Percentiles rank a stretch among this genome's conserved stretches.
These are phyloP conservation scores for Yamadazyma diospyri DNA, from an alignment of 1,139 yeast species.

Conservation along the genomic window DNA sequence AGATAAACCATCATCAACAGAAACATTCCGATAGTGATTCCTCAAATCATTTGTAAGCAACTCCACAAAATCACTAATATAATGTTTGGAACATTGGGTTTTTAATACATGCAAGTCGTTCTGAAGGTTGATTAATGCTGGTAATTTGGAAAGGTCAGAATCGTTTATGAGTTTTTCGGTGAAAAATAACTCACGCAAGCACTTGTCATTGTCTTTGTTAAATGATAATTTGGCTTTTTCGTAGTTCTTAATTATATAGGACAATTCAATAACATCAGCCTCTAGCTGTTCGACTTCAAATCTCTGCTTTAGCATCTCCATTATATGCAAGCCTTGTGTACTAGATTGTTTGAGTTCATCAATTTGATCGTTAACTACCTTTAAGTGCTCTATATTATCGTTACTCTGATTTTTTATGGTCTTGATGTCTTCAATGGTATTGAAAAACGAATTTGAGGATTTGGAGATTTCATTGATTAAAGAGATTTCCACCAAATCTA, in stretches of 20 bases:
- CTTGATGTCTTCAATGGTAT: slow-evolving; percentile 74
- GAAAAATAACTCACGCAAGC: slow-evolving; percentile 52
- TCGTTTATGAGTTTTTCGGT: slow-evolving; percentile 50
- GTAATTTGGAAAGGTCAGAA: slow-evolving; percentile 53
- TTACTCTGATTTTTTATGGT: slow-evolving; percentile 57
- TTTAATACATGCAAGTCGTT: slow-evolving; percentile 48
- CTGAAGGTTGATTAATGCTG: slow-evolving; percentile 58
- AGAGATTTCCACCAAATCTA: slow-evolving; percentile 81
- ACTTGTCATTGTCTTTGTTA: slow-evolving; percentile 33
- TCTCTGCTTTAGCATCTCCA: slow-evolving; percentile 51
- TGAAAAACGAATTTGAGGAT: slow-evolving; percentile 80
- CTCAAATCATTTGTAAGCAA: slow-evolving; percentile 59
- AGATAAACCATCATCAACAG: slow-evolving; percentile 47
- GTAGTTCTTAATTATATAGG: slow-evolving; percentile 44
- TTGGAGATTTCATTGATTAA: slow-evolving; percentile 79
- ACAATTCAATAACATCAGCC: slow-evolving; percentile 62
- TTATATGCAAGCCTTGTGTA: slow-evolving; percentile 48
- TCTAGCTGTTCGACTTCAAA: slow-evolving; percentile 63
- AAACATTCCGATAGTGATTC: slow-evolving; percentile 48
- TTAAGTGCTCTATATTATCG: slow-evolving; percentile 47
- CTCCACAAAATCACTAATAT: slow-evolving; percentile 53
- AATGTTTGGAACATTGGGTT: slow-evolving; percentile 64
- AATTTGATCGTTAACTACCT: neutral
- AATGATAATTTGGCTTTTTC: slow-evolving; percentile 53
- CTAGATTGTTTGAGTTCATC: slow-evolving; percentile 31